Conservation (phyloP, 768 basidiomycete genomes). For the Boletus huronensis region DNA sequence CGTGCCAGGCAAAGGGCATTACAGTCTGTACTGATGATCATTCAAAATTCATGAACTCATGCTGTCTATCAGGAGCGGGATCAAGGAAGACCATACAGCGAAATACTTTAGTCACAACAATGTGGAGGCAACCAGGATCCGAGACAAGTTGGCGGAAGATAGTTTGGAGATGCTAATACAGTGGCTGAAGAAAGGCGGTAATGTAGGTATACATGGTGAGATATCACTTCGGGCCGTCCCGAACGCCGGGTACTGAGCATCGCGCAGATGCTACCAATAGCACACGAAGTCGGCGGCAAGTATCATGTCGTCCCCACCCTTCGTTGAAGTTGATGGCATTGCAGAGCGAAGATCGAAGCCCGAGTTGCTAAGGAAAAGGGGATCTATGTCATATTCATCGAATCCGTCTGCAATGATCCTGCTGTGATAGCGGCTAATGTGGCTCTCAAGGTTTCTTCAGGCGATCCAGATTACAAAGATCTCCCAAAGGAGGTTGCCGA, state of each 20-base stretch:
- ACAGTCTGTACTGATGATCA: constrained; percentile 43
- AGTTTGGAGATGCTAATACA: constrained; percentile 92
- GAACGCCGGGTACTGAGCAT: neutral
- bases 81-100: constrained; percentile 88
- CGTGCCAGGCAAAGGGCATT: constrained; percentile 79
- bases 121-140: constrained; percentile 63
- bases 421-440: constrained; percentile 93
- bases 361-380: constrained; percentile 86
- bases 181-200: constrained; percentile 94
- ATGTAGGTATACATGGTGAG: constrained; percentile 95
- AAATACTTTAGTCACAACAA: constrained; percentile 89
- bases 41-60: constrained; percentile 3
- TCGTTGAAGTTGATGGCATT: constrained; percentile 1
- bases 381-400: constrained; percentile 87
- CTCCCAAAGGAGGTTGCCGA: constrained; percentile 82
- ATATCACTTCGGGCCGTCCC: neutral
- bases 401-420: constrained; percentile 93
- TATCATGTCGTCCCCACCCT: neutral
- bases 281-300: constrained; percentile 67
- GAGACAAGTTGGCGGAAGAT: constrained; percentile 85
- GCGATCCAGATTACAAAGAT: constrained; percentile 97
- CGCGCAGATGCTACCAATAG: constrained; percentile 92
- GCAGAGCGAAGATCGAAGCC: constrained; percentile 76
- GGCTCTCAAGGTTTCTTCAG: constrained; percentile 90
- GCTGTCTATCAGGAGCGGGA: constrained; percentile 54